A percentile compares a stretch with the other conserved stretches of the same genome.
These are phyloP conservation scores for Cylindrotheca fusiformis DNA, from an alignment of 108 stramenopile genomes.

Conservation along the genomic window DNA sequence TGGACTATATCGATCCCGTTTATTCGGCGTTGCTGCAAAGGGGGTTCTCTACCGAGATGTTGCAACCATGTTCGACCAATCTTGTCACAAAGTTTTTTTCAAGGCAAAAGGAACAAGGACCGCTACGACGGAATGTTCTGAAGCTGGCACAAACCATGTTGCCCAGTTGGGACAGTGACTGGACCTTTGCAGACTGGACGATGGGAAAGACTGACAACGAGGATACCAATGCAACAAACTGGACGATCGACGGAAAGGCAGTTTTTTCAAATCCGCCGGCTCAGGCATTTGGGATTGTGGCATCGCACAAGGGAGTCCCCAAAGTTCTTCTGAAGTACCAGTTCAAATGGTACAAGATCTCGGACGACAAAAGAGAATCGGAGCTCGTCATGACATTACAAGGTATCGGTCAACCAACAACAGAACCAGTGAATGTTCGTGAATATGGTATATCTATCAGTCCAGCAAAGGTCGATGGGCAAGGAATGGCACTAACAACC, in stretches of 20 bases:
- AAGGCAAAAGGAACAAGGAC: conserved; percentile 4
- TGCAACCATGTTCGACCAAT: not conserved
- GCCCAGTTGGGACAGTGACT: conserved; percentile 2
- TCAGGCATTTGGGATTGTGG: conserved; percentile 31
- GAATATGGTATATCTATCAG: not conserved
- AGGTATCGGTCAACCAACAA: conserved; percentile 27
- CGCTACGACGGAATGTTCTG: conserved; percentile 3
- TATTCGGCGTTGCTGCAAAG: conserved; percentile 20
- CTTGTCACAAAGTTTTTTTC: conserved; percentile 3
- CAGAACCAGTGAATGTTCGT: not conserved
- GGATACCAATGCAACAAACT: conserved; percentile 14
- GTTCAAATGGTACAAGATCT: conserved; percentile 25
- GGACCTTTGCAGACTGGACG: conserved; percentile 30
- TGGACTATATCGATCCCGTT: conserved; percentile 36
- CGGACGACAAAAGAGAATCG: conserved; percentile 15
- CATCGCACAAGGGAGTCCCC: conserved; percentile 17
- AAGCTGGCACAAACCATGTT: conserved; percentile 9
- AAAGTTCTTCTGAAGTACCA: conserved; percentile 26
- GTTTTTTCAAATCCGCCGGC: conserved; percentile 15
- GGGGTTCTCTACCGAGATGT: conserved; percentile 9
- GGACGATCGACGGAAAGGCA: conserved; percentile 25
- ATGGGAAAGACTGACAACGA: not conserved
- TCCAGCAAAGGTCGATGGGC: not conserved
- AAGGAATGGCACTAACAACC: not conserved
- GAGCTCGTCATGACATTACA: conserved; percentile 61